Evolutionary conservation across 2,329 filamentous ascomycete species (phyloP), one percentile per base, ranked within the genome.

Genomic region (Paecilomyces sp.): DNA sequence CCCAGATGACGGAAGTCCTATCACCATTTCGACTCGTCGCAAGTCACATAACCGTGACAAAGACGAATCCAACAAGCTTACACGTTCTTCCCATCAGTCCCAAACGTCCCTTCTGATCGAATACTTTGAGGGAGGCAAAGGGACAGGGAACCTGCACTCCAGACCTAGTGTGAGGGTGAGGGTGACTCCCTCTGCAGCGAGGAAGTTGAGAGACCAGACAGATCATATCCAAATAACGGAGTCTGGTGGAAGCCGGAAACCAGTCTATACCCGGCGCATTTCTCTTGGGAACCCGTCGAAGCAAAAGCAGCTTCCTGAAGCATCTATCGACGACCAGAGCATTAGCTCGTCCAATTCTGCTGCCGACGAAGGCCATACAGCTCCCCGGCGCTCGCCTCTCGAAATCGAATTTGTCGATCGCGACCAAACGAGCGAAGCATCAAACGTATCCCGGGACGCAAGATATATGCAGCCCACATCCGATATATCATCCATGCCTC

Each of bases 41-140:
- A 63, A 65, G 55, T 63, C 65, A 25, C 68, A 65, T 55, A 70
- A 74, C 63, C 72, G 75, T 84, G 86, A 77, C 67, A 87, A 85
- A 73, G 85, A 82, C 83, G 77, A 81, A 62, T 75, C 72, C 47
- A 70, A 73, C 62, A 82, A 77, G 63, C 77, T 83, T 60, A 80
- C 80, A 76, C 81, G 75, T 72, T 75, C 79, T 70, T 71, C 76
- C 70, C 75, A 83, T 53, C 76, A 85, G 67, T 96, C 91, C 54
- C 92, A 96, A 78, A 96, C 92, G 41, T 95, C 91, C 59, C 82
- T 97, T 65, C 82, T 97, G 68, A 97, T 97, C 69, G 92, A 97
- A 77, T 96, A 96, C 76, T 97, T 95, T 70, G 92, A 96, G 77
- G 90, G 87, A 66, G 86, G 88, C 63, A 92, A 83, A 59, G 81